A percentile compares a stretch with the other conserved stretches of the same genome.
These are phyloP conservation scores for Quercus suber DNA, from an alignment of 306 rosid species.

Conservation along the genomic window DNA sequence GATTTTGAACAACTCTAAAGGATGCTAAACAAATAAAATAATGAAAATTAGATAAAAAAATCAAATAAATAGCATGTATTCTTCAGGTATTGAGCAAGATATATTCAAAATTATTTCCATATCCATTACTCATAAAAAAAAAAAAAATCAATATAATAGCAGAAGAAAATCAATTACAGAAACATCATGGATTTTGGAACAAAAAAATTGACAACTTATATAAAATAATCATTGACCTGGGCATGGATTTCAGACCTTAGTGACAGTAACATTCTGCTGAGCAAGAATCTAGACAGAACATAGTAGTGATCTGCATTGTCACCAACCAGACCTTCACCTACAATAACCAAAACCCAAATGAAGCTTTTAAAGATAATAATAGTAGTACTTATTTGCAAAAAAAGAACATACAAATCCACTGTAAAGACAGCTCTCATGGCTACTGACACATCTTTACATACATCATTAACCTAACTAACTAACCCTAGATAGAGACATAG, in stretches of 20 bases:
- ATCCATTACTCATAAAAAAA: too few species aligned
- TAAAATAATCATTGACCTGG: not conserved
- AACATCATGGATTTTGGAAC: not conserved
- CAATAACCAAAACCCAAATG: not conserved
- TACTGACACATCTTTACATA: too few species aligned
- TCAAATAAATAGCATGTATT: not conserved
- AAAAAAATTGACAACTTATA: not conserved
- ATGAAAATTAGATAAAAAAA: not conserved
- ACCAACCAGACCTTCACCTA: slow-evolving; percentile 97
- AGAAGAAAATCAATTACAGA: not conserved
- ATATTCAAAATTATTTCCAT: too few species aligned
- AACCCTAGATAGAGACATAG: too few species aligned
- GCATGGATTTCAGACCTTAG: slow-evolving; percentile 52
- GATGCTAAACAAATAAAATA: not conserved
- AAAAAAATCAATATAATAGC: not conserved
- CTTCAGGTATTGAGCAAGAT: too few species aligned
- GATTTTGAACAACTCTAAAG: not conserved
- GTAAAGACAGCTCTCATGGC: too few species aligned
- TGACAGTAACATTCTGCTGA: slow-evolving; percentile 91
- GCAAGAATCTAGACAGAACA: slow-evolving; percentile 88
- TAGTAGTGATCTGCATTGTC: slow-evolving; percentile 96
- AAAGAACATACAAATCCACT: too few species aligned
- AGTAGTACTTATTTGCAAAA: too few species aligned
- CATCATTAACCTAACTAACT: too few species aligned
- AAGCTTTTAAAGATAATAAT: not conserved